Evolutionary conservation across 2,329 filamentous ascomycete species (phyloP), one percentile per base, ranked within the genome.

Genomic region (Gliomastix tumulicola): DNA sequence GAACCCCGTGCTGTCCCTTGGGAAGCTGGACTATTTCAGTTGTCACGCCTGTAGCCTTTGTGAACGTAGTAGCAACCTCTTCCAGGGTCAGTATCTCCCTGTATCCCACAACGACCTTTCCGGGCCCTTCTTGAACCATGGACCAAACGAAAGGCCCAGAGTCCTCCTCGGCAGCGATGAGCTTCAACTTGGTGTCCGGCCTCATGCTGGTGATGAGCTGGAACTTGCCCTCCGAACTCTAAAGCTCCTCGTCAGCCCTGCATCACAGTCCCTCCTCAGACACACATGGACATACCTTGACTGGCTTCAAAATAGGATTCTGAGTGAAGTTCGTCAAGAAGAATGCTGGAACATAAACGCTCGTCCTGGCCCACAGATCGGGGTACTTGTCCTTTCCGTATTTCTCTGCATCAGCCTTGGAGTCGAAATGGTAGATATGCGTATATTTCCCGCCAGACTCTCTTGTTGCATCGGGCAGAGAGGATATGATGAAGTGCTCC

Each of bases 371-470:
- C 34, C 34, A 35, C n/a, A 46, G 39, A 21, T 38, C 39, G 1
- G 47, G 45, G 16, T 39, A 38, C 9, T 21, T 20, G 4, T 39
- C 34, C 21, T 36, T 21, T 3, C 37, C 39, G 18, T 42, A 39
- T 5, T 34, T 22, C 19, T 39, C 35, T 11, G 66, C 51, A 23
- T 68, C 64, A 2, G 69, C 69, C 49, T 74, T 74, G 10, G 60
- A 48, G 48, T 74, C 68, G 36, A 62, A 68, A 45, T 69, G 65
- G 39, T 70, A 73, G 31, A 71, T 42, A 43, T 69, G 59, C 8
- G 48, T 54, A 42, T 62, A 62, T 34, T 48, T 53, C 1, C 68
- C 68, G 3, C 50, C 48, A 37, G 63, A 71, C 41, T 58, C 65
- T 31, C 59, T 61, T 9, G 36, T 42, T 0, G 63, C 66, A 45